A percentile compares a stretch with the other conserved stretches of the same genome.
These are phyloP conservation scores for Paragyromitra xinjiangensis DNA, from an alignment of 495 filamentous ascomycete genomes.

Conservation along the genomic window DNA sequence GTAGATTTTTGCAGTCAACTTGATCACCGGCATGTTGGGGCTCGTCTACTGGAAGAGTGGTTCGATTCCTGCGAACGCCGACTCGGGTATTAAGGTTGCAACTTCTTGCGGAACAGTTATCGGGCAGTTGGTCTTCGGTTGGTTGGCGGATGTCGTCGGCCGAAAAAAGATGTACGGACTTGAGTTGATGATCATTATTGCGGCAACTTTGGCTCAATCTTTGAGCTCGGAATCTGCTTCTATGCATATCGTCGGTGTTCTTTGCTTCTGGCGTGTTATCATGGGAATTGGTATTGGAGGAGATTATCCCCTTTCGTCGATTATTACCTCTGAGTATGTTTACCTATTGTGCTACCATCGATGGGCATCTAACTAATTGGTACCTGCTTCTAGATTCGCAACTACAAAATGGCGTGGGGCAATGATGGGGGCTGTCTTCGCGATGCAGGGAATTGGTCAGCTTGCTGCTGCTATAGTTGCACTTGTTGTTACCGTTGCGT, in stretches of 20 bases:
- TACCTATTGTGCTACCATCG: background rate
- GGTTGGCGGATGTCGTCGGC: constrained; percentile 79
- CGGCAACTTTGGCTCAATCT: constrained; percentile 80
- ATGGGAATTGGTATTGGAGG: constrained; percentile 87
- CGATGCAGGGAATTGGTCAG: constrained; percentile 85
- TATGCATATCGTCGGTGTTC: constrained; percentile 75
- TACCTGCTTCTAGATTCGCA: constrained; percentile 67
- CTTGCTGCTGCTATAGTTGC: constrained; percentile 75
- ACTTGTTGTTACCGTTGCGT: constrained; percentile 73
- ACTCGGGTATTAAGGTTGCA: constrained; percentile 87
- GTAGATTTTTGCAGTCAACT: constrained; percentile 77
- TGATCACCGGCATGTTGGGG: constrained; percentile 74
- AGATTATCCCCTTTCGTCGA: constrained; percentile 84
- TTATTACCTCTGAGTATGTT: constrained; percentile 82
- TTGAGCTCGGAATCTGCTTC: constrained; percentile 73
- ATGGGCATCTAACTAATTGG: constrained; percentile 1
- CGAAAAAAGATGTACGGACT: constrained; percentile 88
- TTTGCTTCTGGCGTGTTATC: constrained; percentile 89
- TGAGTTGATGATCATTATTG: constrained; percentile 87
- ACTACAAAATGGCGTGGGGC: constrained; percentile 84
- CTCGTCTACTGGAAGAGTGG: constrained; percentile 75
- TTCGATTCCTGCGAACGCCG: constrained; percentile 68
- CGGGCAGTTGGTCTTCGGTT: constrained; percentile 84
- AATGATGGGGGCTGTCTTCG: constrained; percentile 89
- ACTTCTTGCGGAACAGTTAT: constrained; percentile 88